These are phyloP conservation scores for Pseudocercospora musae DNA, from an alignment of 2,329 filamentous ascomycete genomes.

Conservation along the genomic window DNA sequence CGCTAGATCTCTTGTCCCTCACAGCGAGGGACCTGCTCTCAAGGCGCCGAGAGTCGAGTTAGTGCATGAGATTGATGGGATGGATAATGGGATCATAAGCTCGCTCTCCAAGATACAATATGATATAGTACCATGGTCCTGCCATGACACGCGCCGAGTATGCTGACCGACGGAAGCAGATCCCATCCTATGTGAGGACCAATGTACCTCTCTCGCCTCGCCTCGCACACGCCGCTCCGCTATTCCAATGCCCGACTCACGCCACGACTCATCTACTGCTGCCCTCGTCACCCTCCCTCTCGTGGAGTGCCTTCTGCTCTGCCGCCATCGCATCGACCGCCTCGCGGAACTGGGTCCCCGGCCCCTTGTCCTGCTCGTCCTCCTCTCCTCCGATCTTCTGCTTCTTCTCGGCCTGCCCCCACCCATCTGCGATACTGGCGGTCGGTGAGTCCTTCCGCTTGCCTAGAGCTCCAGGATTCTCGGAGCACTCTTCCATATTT, in stretches of 20 bases:
- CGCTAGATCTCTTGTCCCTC: too few species aligned
- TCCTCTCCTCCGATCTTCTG: background rate
- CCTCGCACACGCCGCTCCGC: background rate
- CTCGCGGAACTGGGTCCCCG: background rate
- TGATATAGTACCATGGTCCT: background rate
- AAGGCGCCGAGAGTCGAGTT: too few species aligned
- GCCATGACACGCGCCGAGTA: background rate
- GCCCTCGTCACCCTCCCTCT: background rate
- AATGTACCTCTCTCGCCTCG: background rate
- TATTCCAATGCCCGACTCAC: background rate
- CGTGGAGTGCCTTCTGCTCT: background rate
- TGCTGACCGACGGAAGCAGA: background rate
- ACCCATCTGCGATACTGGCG: background rate
- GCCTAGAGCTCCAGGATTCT: too few species aligned
- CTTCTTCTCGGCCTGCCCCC: slow-evolving; percentile 6
- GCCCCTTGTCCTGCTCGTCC: background rate
- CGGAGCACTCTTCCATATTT: too few species aligned
- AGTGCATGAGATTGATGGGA: too few species aligned
- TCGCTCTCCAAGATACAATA: background rate
- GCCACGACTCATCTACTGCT: background rate
- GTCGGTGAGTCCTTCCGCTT: slow-evolving; percentile 21
- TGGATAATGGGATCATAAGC: background rate
- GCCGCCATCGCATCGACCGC: background rate
- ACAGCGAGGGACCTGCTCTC: too few species aligned
- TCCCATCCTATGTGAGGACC: background rate